A percentile compares a stretch with the other conserved stretches of the same genome.
Evolutionary conservation across 78 protist genomes (phyloP).

Genomic region (Dictyostelium intermedium): DNA sequence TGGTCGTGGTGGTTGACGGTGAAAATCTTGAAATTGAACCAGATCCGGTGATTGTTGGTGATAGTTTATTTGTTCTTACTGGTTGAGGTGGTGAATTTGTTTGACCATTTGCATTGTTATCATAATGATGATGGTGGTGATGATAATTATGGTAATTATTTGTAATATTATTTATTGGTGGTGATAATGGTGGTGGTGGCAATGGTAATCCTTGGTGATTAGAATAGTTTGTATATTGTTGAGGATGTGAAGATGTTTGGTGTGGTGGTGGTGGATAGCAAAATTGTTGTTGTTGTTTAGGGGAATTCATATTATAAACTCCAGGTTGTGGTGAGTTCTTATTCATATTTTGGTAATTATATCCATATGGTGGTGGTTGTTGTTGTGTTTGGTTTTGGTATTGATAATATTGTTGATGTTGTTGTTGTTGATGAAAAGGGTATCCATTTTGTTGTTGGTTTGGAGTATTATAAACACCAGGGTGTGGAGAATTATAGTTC

Average conservation of each 20-base stretch:
- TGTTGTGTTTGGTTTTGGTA: neutral
- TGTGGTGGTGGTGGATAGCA: neutral
- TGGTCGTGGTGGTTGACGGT: neutral
- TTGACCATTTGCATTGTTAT: neutral
- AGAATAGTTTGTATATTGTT: neutral
- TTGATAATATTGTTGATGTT: neutral
- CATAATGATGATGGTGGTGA: neutral
- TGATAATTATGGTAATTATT: neutral
- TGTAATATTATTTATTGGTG: neutral
- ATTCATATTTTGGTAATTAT: neutral
- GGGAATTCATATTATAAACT: neutral
- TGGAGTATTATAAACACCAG: neutral
- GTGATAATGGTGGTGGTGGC: neutral
- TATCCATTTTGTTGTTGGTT: neutral
- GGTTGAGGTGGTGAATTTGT: neutral
- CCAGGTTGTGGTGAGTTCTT: neutral
- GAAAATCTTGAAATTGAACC: neutral
- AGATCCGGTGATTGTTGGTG: neutral
- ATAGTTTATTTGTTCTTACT: neutral
- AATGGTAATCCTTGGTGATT: constrained; percentile 3
- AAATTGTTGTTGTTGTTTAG: neutral
- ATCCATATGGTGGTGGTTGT: neutral
- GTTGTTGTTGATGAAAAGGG: neutral
- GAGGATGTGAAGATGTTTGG: neutral
- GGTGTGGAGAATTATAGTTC: neutral